Evolutionary conservation across 257 asterid species (phyloP).

Genomic region (Solanum ossicruentum): DNA sequence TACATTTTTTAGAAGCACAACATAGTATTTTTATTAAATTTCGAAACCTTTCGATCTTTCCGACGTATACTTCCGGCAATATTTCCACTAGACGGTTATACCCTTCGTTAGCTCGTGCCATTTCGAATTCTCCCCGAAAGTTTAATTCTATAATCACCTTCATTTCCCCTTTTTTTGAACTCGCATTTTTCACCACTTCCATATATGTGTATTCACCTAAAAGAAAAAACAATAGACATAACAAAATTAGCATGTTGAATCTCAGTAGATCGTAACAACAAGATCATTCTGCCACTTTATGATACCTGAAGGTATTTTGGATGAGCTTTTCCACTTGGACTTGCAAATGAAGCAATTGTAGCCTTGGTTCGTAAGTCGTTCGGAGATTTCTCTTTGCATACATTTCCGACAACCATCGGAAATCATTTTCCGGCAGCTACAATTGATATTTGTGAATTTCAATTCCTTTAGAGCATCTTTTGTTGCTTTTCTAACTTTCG

Average conservation of each 20-base stretch:
- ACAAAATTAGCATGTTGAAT: background rate
- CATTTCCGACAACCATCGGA: slow-evolving; percentile 15
- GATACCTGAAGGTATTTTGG: slow-evolving; percentile 4
- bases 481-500: slow-evolving; percentile 9
- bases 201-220: slow-evolving; percentile 25
- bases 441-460: background rate
- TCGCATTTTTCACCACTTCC: slow-evolving; percentile 9
- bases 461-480: slow-evolving; percentile 20
- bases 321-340: slow-evolving; percentile 26
- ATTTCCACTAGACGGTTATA: slow-evolving; percentile 5
- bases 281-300: background rate
- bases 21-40: slow-evolving; percentile 24
- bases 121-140: slow-evolving; percentile 20
- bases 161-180: slow-evolving; percentile 1
- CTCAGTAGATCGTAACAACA: background rate
- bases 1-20: slow-evolving; percentile 22
- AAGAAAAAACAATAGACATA: too few species aligned
- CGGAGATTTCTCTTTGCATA: background rate
- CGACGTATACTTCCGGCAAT: slow-evolving; percentile 25
- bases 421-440: slow-evolving; percentile 18
- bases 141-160: slow-evolving; percentile 26
- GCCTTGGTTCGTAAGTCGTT: slow-evolving; percentile 12
- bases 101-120: slow-evolving; percentile 16
- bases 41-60: slow-evolving; percentile 20
- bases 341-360: slow-evolving; percentile 16